phyloP scores from a whole-genome alignment of 2,329 filamentous ascomycete species.

The Colletotrichum limetticola region DNA sequence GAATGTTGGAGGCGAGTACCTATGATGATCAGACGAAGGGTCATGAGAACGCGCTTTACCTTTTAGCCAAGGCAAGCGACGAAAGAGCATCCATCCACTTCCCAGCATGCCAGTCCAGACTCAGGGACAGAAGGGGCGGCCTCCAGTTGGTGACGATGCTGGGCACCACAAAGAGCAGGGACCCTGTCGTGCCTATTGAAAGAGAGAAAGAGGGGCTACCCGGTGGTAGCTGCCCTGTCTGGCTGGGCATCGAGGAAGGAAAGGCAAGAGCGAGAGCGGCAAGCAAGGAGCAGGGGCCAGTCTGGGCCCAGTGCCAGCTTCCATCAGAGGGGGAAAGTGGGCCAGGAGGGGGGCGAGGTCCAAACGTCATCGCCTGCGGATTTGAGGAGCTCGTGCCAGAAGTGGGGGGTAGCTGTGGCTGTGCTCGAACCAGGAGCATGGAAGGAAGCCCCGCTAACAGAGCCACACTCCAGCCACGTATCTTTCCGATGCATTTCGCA shows the following conservation, averaged over 20 bases:
- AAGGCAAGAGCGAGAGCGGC: neutral
- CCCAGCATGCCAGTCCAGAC: neutral
- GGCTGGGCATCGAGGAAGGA: neutral
- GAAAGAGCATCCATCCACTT: neutral
- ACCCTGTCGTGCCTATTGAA: slow-evolving; percentile 16
- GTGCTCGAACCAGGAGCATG: neutral
- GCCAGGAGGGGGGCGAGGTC: slow-evolving; percentile 19
- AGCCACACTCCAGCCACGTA: slow-evolving; percentile 16
- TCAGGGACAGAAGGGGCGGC: slow-evolving; percentile 16
- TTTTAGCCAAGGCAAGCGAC: slow-evolving; percentile 17
- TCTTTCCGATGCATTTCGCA: no score
- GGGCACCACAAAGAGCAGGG: slow-evolving; percentile 5
- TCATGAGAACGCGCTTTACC: slow-evolving; percentile 31
- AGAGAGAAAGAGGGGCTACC: slow-evolving; percentile 8
- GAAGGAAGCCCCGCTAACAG: neutral
- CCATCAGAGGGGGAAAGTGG: neutral
- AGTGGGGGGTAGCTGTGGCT: slow-evolving; percentile 12
- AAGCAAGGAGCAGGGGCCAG: slow-evolving; percentile 26
- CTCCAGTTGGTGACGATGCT: slow-evolving; percentile 30
- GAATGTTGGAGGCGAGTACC: neutral
- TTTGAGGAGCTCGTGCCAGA: slow-evolving; percentile 27
- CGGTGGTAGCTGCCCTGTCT: neutral
- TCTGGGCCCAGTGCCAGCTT: slow-evolving; percentile 9
- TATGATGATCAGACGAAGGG: slow-evolving; percentile 29
- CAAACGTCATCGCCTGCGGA: slow-evolving; percentile 27